Conservation (phyloP, 2,329 filamentous ascomycete species). For the Aurifilum marmelostoma region DNA sequence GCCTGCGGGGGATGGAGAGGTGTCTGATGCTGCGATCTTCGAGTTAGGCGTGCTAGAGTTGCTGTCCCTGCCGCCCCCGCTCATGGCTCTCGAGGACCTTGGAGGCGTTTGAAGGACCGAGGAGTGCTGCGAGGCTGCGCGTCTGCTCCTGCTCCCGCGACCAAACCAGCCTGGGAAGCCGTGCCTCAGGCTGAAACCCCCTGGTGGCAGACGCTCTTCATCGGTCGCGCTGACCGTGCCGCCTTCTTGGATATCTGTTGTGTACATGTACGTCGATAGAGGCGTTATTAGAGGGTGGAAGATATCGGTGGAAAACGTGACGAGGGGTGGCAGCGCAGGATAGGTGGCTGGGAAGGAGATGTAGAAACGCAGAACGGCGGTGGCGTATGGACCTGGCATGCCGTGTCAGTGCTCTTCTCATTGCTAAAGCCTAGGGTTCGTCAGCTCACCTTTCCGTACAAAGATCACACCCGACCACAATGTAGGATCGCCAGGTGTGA, state of each 20-base stretch:
- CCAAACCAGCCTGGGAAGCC: constrained; percentile 91
- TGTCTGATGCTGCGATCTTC: constrained; percentile 36
- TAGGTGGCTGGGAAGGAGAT: constrained; percentile 84
- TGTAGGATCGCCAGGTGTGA: constrained; percentile 78
- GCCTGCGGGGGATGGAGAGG: constrained; percentile 33
- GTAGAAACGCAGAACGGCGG: constrained; percentile 85
- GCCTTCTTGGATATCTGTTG: constrained; percentile 73
- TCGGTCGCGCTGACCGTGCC: constrained; percentile 84
- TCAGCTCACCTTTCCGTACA: constrained; percentile 73
- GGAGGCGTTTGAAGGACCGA: constrained; percentile 30
- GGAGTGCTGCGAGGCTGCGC: constrained; percentile 46
- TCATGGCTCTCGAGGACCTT: constrained; percentile 32
- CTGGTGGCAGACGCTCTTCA: constrained; percentile 80
- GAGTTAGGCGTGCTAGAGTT: constrained; percentile 39
- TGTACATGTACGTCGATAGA: constrained; percentile 92
- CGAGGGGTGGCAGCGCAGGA: constrained; percentile 76
- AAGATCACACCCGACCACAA: constrained; percentile 93
- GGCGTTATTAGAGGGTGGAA: constrained; percentile 94
- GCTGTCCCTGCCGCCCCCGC: constrained; percentile 30
- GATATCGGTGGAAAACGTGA: constrained; percentile 89
- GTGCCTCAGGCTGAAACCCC: constrained; percentile 86
- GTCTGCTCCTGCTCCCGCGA: constrained; percentile 53
- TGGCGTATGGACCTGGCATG: constrained; percentile 77
- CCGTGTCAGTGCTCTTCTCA: constrained; percentile 19
- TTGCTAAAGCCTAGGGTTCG: constrained; percentile 14